phyloP scores from a whole-genome alignment of 371 early-diverging fungal species.

The Dipsacomyces acuminosporus region DNA sequence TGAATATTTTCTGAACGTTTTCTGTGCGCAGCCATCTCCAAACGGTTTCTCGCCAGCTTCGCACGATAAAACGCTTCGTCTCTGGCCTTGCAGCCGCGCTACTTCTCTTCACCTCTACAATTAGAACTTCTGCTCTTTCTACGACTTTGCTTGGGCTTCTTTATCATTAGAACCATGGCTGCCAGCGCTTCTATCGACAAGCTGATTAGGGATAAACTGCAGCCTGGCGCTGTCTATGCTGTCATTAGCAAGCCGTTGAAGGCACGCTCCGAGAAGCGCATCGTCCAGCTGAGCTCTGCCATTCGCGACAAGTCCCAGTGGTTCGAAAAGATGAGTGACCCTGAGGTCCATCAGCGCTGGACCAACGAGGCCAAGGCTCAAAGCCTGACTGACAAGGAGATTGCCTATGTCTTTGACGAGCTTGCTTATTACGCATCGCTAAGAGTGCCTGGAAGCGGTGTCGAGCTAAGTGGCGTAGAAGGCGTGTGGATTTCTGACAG shows the following conservation, averaged over 20 bases:
- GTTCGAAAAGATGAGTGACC: conserved; percentile 42
- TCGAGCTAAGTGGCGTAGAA: conserved; percentile 41
- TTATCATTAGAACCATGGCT: too few relatives aligned
- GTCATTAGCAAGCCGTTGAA: too few relatives aligned
- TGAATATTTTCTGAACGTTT: too few relatives aligned
- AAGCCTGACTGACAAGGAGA: conserved; percentile 33
- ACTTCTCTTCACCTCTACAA: too few relatives aligned
- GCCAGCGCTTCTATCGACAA: too few relatives aligned
- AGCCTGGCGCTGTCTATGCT: too few relatives aligned
- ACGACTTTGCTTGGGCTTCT: too few relatives aligned
- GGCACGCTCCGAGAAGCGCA: conserved; percentile 17
- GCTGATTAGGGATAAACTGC: too few relatives aligned
- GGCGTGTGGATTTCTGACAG: conserved; percentile 46
- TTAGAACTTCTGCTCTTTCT: too few relatives aligned
- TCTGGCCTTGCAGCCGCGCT: too few relatives aligned
- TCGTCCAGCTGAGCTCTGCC: conserved; percentile 29
- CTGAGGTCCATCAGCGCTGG: conserved; percentile 45
- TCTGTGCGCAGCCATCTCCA: neutral
- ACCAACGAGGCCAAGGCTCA: conserved; percentile 30
- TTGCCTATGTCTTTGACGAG: conserved; percentile 47
- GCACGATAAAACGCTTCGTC: too few relatives aligned
- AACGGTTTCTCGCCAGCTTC: neutral
- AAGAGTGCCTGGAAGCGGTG: conserved; percentile 17
- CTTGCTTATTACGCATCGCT: conserved; percentile 35
- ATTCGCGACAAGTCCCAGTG: conserved; percentile 50